A percentile compares a stretch with the other conserved stretches of the same genome.
Conservation (phyloP, 2,329 filamentous ascomycete genomes). For the Cercospora citrullina region DNA sequence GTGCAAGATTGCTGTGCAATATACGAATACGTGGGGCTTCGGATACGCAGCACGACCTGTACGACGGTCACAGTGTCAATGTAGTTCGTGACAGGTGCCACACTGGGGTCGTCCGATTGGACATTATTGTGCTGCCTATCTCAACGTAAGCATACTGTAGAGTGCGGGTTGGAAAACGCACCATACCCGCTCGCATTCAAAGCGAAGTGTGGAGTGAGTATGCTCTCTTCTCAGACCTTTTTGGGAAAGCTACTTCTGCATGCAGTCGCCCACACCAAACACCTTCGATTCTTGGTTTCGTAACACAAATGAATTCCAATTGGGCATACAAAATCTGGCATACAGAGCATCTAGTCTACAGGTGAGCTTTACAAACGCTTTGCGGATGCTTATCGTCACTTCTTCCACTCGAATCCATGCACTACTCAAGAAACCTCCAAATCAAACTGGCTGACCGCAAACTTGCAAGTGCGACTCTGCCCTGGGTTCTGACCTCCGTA, state of each 20-base stretch:
- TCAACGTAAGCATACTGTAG: not conserved
- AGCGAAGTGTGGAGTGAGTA: not conserved
- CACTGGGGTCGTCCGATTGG: not conserved
- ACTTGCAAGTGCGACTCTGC: not conserved
- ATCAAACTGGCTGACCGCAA: not conserved
- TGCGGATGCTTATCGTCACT: not conserved
- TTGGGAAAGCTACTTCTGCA: not conserved
- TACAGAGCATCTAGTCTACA: not conserved
- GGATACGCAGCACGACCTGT: not conserved
- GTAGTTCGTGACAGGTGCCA: not conserved
- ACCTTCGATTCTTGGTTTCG: not conserved
- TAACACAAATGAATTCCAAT: no score
- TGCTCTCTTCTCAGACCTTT: no score
- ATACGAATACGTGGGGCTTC: not conserved
- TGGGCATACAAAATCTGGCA: no score
- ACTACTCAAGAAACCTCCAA: not conserved
- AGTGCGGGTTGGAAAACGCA: not conserved
- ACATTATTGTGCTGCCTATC: not conserved
- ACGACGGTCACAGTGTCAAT: not conserved
- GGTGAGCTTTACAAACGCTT: not conserved
- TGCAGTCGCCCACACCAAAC: not conserved
- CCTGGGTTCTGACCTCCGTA: not conserved
- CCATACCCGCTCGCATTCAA: not conserved
- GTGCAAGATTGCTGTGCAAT: not conserved
- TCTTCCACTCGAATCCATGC: not conserved